Percentiles rank a stretch among this genome's conserved stretches.
Evolutionary conservation across 2,329 filamentous ascomycete species (phyloP).

Genomic region (Ophiostoma quercus): DNA sequence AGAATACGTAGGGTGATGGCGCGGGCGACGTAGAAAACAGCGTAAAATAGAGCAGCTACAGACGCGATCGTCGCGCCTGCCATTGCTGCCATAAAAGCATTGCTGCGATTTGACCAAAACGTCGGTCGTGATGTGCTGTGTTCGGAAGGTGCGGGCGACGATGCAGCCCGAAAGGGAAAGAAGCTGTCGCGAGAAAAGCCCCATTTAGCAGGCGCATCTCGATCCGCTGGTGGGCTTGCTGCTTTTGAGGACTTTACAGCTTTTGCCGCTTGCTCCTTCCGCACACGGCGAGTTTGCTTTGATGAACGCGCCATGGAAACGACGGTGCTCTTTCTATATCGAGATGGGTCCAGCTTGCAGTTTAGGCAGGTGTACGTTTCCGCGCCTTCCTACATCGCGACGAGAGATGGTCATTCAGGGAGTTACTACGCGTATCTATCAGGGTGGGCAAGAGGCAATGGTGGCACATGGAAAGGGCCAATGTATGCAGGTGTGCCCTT

Average conservation of each 20-base stretch:
- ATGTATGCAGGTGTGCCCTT: conserved; percentile 11
- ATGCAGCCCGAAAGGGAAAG: conserved; percentile 8
- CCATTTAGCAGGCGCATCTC: conserved; percentile 16
- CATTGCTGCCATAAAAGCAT: background rate
- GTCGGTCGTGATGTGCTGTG: background rate
- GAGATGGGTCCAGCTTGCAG: background rate
- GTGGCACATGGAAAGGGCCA: conserved; percentile 4
- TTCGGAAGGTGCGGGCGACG: background rate
- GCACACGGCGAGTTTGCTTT: conserved; percentile 1
- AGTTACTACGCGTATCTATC: background rate
- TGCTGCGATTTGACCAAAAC: background rate
- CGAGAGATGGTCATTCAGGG: background rate
- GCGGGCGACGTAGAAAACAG: background rate
- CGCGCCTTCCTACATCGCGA: conserved; percentile 1
- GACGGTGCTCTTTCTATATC: background rate
- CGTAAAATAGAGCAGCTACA: background rate
- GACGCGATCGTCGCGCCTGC: conserved; percentile 8
- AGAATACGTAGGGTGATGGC: background rate
- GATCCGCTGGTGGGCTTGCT: background rate
- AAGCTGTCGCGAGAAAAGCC: background rate
- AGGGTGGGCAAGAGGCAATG: background rate
- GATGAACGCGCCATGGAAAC: conserved; percentile 3
- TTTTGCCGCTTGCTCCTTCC: conserved; percentile 9
- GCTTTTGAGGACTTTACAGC: background rate
- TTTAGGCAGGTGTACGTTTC: background rate